A percentile compares a stretch with the other conserved stretches of the same genome.
Conservation (phyloP, 2,329 filamentous ascomycete species). For the Fusarium liriodendri region DNA sequence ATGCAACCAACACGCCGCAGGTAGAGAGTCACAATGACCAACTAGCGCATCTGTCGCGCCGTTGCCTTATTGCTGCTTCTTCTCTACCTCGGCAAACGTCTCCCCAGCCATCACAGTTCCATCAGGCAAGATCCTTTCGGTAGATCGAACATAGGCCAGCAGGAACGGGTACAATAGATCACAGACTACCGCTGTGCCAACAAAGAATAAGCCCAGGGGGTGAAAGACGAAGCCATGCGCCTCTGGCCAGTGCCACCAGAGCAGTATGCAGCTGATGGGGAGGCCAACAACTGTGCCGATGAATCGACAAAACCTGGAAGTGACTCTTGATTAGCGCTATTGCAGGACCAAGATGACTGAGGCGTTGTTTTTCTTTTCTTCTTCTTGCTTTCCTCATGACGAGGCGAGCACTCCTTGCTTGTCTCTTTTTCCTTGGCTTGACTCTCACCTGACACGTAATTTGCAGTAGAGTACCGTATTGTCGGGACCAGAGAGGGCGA, state of each 20-base stretch:
- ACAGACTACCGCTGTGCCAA: slow-evolving; percentile 52
- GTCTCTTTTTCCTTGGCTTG: neutral
- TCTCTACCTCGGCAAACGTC: slow-evolving; percentile 14
- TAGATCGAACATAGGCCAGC: slow-evolving; percentile 52
- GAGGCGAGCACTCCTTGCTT: neutral
- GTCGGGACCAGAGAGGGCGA: neutral
- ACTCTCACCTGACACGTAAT: slow-evolving; percentile 24
- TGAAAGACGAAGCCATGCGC: slow-evolving; percentile 60
- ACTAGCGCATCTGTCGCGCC: neutral
- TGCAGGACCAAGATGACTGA: neutral
- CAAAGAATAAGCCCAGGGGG: slow-evolving; percentile 56
- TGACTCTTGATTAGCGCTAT: slow-evolving; percentile 25
- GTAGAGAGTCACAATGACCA: neutral
- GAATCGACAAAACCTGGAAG: slow-evolving; percentile 55
- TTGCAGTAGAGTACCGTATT: slow-evolving; percentile 13
- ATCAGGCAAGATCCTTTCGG: slow-evolving; percentile 52
- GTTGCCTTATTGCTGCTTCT: slow-evolving; percentile 32
- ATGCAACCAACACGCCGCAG: neutral
- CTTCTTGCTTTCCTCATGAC: neutral
- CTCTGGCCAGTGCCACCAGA: slow-evolving; percentile 65
- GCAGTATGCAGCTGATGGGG: slow-evolving; percentile 50
- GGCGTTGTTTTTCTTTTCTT: neutral
- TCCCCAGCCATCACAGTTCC: slow-evolving; percentile 49
- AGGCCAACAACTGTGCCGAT: slow-evolving; percentile 57
- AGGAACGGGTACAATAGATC: slow-evolving; percentile 60